Evolutionary conservation across 768 basidiomycete species (phyloP), one percentile per base, ranked within the genome.

Genomic region (Trametes villosa): DNA sequence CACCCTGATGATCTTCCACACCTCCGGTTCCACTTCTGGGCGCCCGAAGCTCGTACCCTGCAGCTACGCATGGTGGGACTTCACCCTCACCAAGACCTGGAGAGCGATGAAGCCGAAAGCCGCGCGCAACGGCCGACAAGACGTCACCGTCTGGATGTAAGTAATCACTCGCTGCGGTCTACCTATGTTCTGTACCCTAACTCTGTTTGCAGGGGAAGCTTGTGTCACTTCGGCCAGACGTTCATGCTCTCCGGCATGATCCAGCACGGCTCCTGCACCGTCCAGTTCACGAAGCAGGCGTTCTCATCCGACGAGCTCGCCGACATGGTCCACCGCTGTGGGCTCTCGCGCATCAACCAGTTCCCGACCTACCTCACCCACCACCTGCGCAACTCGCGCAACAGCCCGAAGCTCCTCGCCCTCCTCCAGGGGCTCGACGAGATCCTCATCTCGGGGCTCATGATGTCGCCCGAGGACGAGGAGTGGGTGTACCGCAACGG

Each of bases 11-110:
- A 78, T 91, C 57, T 91, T 91, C 78, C 91, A 91, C 70, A 91
- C 91, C 13, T 87, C 86, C 59, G 91, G 91, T 13, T 91, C 89
- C 49, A 92, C 91, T 13, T 92, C 89, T 26, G 90, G 89, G 53
- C 87, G 84, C 66, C 91, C 91, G 1, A 92, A 91, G 67, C 85
- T 92, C 36, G 86, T 92, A 0, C 89, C 86, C 20, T 86, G 86
- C 71, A 88, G 77, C 69, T 85, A 83, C 66, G 79, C 77, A n/a
- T 92, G 90, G 91, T 66, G 92, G 57, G 75, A 83, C 60, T 73
- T 81, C n/a, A 81, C 81, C 2, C 73, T 86, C 53, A 66, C 76
- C 17, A 92, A 92, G 73, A 84, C 88, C 29, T 68, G 74, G 57
- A 77, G 79, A 60, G 77, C 83, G 48, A 59, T 65, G 64, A 49